Conservation (phyloP, 179 eudicot species). For the Amaranthus tricolor region DNA sequence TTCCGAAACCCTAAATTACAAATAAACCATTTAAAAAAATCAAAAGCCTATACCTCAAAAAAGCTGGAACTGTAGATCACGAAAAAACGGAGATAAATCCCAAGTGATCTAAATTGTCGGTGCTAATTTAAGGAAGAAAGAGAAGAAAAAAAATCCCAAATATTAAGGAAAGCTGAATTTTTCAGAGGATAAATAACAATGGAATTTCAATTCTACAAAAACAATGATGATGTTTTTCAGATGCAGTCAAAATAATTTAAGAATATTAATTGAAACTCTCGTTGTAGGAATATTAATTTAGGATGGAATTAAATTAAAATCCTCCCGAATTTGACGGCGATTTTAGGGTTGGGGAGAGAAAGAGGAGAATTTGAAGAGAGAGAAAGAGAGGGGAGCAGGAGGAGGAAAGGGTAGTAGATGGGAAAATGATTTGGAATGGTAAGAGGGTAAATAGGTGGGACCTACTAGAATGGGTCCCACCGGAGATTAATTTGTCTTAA, state of each 20-base stretch:
- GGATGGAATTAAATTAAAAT: neutral
- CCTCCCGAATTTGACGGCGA: slow-evolving; percentile 34
- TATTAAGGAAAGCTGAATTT: slow-evolving; percentile 7
- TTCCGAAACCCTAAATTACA: slow-evolving; percentile 8
- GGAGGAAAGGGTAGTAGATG: neutral
- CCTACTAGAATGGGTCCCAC: slow-evolving; percentile 20
- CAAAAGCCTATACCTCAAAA: slow-evolving; percentile 18
- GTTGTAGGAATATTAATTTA: neutral
- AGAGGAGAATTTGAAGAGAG: slow-evolving; percentile 10
- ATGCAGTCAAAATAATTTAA: neutral
- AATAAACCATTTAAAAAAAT: neutral
- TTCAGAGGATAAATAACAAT: neutral
- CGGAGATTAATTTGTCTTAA: slow-evolving; percentile 4
- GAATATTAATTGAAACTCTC: neutral
- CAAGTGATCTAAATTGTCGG: slow-evolving; percentile 28
- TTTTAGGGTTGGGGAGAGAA: slow-evolving; percentile 1
- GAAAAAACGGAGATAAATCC: neutral
- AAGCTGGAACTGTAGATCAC: neutral
- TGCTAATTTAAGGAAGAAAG: slow-evolving; percentile 18
- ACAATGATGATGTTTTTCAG: neutral
- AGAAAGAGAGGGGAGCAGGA: neutral
- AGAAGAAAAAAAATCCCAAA: slow-evolving; percentile 5
- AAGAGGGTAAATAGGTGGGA: slow-evolving; percentile 9
- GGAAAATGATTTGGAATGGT: slow-evolving; percentile 15
- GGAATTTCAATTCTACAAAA: neutral